Conservation (phyloP, 2,329 filamentous ascomycete genomes). For the Neonectria magnoliae region DNA sequence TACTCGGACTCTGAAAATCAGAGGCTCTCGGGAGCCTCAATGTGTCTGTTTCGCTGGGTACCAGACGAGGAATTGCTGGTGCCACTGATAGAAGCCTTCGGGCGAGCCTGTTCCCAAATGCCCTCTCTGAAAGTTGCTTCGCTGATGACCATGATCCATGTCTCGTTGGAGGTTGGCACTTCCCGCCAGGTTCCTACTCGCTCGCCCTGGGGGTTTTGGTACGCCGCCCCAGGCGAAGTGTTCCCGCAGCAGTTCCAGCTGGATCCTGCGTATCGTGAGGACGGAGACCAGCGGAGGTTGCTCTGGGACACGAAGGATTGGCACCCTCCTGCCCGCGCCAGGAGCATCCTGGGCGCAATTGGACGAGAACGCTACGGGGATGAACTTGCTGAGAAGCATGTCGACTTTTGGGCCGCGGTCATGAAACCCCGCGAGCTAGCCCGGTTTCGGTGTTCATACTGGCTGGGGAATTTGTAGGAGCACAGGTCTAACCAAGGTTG, state of each 20-base stretch:
- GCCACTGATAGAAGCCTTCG: slow-evolving; percentile 30
- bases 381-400: slow-evolving; percentile 29
- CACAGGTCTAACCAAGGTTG: not conserved
- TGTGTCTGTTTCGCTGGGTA: slow-evolving; percentile 31
- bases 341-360: slow-evolving; percentile 16
- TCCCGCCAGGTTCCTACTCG: slow-evolving; percentile 21
- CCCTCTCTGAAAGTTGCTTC: slow-evolving; percentile 25
- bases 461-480: slow-evolving; percentile 12
- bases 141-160: slow-evolving; percentile 26
- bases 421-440: slow-evolving; percentile 29
- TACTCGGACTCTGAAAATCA: slow-evolving; percentile 29
- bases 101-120: slow-evolving; percentile 28
- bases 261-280: slow-evolving; percentile 27
- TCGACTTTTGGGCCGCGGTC: slow-evolving; percentile 29
- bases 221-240: slow-evolving; percentile 21
- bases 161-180: slow-evolving; percentile 23
- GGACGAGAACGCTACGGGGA: slow-evolving; percentile 27
- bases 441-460: slow-evolving; percentile 28
- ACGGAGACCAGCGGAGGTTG: slow-evolving; percentile 23
- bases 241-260: slow-evolving; percentile 30
- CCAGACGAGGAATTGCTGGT: slow-evolving; percentile 26
- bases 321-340: slow-evolving; percentile 18
- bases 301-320: slow-evolving; percentile 32
- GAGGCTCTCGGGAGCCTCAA: slow-evolving; percentile 25
- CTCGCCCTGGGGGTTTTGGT: slow-evolving; percentile 30